These are phyloP conservation scores for Triglochin maritima DNA, from an alignment of 106 monocot species.

Conservation along the genomic window DNA sequence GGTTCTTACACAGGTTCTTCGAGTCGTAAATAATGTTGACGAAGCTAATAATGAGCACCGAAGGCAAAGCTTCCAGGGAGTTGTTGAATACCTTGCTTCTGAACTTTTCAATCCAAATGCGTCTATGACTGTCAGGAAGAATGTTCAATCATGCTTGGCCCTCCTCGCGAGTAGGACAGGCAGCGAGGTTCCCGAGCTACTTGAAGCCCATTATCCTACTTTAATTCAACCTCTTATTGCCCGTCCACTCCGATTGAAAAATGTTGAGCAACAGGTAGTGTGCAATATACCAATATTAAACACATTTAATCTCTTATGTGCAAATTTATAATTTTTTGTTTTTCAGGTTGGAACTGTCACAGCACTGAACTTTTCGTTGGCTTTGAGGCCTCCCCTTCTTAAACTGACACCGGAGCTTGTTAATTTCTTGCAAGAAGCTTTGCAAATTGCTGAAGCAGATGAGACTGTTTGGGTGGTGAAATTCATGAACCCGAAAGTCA, in stretches of 20 bases:
- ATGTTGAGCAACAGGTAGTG: constrained; percentile 91
- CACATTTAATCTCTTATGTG: background rate
- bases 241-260: constrained; percentile 68
- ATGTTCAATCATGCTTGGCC: constrained; percentile 82
- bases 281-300: background rate
- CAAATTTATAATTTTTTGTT: constrained; percentile 4
- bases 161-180: constrained; percentile 95
- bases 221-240: constrained; percentile 89
- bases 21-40: constrained; percentile 90
- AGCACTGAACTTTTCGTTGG: constrained; percentile 91
- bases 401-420: constrained; percentile 88
- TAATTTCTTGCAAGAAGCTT: constrained; percentile 93
- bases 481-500: constrained; percentile 86
- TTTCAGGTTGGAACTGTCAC: constrained; percentile 89
- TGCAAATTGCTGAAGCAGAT: constrained; percentile 99
- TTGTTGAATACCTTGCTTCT: constrained; percentile 84
- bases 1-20: constrained; percentile 90
- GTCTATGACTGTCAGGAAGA: constrained; percentile 78
- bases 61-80: constrained; percentile 89
- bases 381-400: constrained; percentile 94
- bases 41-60: constrained; percentile 93
- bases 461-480: constrained; percentile 94
- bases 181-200: constrained; percentile 95
- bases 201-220: constrained; percentile 75
- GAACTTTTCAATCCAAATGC: constrained; percentile 98